Conservation (phyloP, 1,139 yeast species). For the Geotrichum reessii region DNA sequence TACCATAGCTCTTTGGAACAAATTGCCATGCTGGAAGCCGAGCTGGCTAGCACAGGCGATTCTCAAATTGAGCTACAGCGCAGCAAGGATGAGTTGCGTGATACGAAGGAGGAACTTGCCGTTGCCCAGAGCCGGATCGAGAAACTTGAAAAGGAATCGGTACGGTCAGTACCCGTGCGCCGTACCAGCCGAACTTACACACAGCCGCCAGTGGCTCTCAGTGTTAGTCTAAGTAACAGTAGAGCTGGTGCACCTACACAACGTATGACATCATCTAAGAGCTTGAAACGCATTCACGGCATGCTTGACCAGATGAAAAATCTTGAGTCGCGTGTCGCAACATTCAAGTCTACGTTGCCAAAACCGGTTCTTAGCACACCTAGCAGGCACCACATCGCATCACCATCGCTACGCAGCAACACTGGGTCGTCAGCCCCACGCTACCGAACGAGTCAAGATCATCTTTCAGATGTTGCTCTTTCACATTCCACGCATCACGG, state of each 20-base stretch:
- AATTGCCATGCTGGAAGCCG: constrained; percentile 36
- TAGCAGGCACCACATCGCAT: background rate
- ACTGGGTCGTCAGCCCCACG: background rate
- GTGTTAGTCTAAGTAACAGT: background rate
- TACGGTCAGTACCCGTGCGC: constrained; percentile 9
- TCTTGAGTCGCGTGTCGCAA: constrained; percentile 32
- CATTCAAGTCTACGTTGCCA: constrained; percentile 31
- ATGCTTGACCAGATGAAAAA: constrained; percentile 32
- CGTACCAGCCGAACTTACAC: background rate
- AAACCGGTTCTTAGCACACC: constrained; percentile 20
- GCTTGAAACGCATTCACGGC: constrained; percentile 33
- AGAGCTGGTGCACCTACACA: background rate
- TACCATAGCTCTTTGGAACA: constrained; percentile 33
- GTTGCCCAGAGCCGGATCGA: constrained; percentile 19
- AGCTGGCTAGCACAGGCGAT: constrained; percentile 30
- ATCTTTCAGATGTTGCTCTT: background rate
- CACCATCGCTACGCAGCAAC: background rate
- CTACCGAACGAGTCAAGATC: background rate
- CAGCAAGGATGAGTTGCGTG: constrained; percentile 35
- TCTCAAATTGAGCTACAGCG: constrained; percentile 34
- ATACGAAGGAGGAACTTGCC: constrained; percentile 33
- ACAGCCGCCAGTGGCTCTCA: background rate
- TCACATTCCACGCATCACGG: background rate
- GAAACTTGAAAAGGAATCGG: constrained; percentile 20
- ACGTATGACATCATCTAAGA: constrained; percentile 27